These are phyloP conservation scores for Capronia americana DNA, from an alignment of 2,329 filamentous ascomycete genomes.

Conservation along the genomic window DNA sequence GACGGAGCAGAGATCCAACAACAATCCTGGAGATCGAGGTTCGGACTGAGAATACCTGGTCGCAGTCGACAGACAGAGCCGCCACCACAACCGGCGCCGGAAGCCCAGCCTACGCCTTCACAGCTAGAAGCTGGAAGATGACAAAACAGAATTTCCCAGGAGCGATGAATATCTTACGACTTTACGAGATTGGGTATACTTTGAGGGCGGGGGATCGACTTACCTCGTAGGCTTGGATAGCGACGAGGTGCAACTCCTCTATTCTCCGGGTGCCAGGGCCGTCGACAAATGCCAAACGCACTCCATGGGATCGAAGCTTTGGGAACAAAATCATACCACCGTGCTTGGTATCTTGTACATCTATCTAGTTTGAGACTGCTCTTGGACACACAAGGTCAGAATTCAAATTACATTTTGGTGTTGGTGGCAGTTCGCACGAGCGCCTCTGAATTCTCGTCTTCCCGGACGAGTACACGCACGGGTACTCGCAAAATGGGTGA, in stretches of 20 bases:
- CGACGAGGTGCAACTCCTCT: background rate
- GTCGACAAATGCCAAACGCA: background rate
- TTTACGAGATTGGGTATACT: slow-evolving; percentile 1
- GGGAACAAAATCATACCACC: background rate
- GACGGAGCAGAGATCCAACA: slow-evolving; percentile 7
- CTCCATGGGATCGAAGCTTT: background rate
- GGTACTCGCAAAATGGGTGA: background rate
- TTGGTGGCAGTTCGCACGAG: background rate
- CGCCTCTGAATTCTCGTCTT: background rate
- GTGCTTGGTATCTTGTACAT: slow-evolving; percentile 1
- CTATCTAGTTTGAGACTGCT: background rate
- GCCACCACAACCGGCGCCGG: slow-evolving; percentile 21
- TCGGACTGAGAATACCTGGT: slow-evolving; percentile 25
- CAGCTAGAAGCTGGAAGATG: slow-evolving; percentile 37
- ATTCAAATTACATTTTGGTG: background rate
- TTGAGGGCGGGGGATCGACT: background rate
- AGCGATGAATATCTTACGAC: slow-evolving; percentile 15
- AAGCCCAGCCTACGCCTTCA: slow-evolving; percentile 31
- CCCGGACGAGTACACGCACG: background rate
- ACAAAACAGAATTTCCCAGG: slow-evolving; percentile 12
- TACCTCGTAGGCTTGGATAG: background rate
- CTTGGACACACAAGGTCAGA: background rate
- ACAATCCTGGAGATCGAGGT: slow-evolving; percentile 23
- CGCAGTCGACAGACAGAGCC: slow-evolving; percentile 18
- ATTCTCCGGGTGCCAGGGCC: background rate